These are phyloP conservation scores for Corymbia maculata DNA, from an alignment of 345 rosid species.

Conservation along the genomic window DNA sequence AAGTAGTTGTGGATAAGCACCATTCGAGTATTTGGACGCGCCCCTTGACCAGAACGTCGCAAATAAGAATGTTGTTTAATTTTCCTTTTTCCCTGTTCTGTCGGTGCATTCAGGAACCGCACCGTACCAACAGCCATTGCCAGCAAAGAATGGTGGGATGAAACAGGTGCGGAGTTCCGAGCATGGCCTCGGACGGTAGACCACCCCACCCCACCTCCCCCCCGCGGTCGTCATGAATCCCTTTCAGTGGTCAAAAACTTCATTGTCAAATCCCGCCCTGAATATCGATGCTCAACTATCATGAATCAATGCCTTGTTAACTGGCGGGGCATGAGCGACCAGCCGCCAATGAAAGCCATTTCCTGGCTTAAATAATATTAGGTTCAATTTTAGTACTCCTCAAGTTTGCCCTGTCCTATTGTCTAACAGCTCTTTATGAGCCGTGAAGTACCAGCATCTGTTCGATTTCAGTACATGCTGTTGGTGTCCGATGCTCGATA, in stretches of 20 bases:
- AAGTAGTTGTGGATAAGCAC: not conserved
- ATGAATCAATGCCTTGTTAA: not conserved
- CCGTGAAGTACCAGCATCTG: not conserved
- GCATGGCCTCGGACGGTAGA: constrained; percentile 96
- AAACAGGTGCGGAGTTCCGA: constrained; percentile 72
- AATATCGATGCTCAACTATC: not conserved
- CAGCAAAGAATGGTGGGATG: constrained; percentile 68
- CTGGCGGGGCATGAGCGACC: not conserved
- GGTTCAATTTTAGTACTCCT: not conserved
- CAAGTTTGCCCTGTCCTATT: not conserved
- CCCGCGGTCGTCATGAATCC: constrained; percentile 92
- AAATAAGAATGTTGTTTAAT: too few species aligned
- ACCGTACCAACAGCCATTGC: constrained; percentile 52
- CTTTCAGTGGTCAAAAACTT: constrained; percentile 25
- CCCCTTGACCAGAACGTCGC: not conserved
- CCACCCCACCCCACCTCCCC: too few species aligned
- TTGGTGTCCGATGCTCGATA: not conserved
- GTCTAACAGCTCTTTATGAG: not conserved
- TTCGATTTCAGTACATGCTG: not conserved
- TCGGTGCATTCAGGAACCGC: constrained; percentile 32
- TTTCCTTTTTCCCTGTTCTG: not conserved
- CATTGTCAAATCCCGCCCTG: not conserved
- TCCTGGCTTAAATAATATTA: not conserved
- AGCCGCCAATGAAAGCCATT: not conserved
- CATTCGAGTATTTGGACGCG: too few species aligned